Conservation (phyloP, 176 grass and related monocot genomes). For the Olyra latifolia region DNA sequence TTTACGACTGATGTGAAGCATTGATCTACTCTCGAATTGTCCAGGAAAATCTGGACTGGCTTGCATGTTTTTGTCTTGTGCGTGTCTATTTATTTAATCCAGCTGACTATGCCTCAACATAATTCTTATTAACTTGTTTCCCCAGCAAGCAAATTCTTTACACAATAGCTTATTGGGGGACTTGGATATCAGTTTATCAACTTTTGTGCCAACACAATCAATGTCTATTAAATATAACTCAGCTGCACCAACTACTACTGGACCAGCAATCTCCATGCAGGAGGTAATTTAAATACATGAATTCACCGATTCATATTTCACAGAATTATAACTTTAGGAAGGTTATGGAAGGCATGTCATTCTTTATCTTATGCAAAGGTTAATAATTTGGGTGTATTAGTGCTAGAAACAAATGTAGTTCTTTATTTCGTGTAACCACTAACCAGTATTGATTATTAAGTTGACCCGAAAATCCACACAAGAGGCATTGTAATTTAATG, state of each 20-base stretch:
- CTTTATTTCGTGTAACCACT: background rate
- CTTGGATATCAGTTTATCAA: constrained; percentile 67
- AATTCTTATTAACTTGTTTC: constrained; percentile 38
- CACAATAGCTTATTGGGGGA: constrained; percentile 66
- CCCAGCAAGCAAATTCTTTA: constrained; percentile 91
- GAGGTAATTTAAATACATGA: constrained; percentile 59
- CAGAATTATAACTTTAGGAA: constrained; percentile 3
- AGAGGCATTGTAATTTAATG: background rate
- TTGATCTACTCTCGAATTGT: background rate
- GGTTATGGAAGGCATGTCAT: background rate
- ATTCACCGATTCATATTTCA: background rate
- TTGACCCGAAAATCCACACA: background rate
- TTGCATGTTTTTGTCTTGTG: background rate
- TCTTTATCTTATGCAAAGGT: background rate
- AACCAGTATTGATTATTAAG: background rate
- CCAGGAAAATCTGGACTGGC: background rate
- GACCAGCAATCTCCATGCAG: constrained; percentile 62
- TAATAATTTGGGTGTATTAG: background rate
- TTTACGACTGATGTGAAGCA: background rate
- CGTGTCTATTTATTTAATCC: background rate
- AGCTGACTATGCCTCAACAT: constrained; percentile 13
- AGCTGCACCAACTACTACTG: constrained; percentile 62
- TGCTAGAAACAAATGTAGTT: background rate
- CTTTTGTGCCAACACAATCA: constrained; percentile 60
- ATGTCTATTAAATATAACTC: constrained; percentile 68